These are phyloP conservation scores for Mortierella sp. DNA, from an alignment of 371 early-diverging fungal species.

Conservation along the genomic window DNA sequence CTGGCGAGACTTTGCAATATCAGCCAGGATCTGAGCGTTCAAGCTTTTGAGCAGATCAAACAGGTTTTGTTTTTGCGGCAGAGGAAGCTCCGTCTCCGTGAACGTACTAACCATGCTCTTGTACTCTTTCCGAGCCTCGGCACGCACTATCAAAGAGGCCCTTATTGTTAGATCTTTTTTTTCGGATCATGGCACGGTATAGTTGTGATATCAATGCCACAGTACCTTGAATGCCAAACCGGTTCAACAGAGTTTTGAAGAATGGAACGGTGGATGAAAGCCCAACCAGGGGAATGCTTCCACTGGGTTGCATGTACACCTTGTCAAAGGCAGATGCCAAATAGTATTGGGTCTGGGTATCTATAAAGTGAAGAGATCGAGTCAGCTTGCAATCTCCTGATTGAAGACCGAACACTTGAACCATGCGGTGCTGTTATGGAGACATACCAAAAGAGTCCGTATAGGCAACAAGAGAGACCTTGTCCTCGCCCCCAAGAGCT, in stretches of 20 bases:
- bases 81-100: slow-evolving; percentile 59
- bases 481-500: slow-evolving; percentile 55
- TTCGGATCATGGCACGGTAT: too few relatives aligned
- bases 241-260: slow-evolving; percentile 60
- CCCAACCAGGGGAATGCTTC: slow-evolving; percentile 63
- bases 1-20: slow-evolving; percentile 57
- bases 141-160: slow-evolving; percentile 29
- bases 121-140: slow-evolving; percentile 61
- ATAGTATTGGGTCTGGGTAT: slow-evolving; percentile 65
- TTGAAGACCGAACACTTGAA: too few relatives aligned
- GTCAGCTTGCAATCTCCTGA: too few relatives aligned
- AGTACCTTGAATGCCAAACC: slow-evolving; percentile 58
- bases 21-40: slow-evolving; percentile 56
- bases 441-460: slow-evolving; percentile 63
- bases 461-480: slow-evolving; percentile 58
- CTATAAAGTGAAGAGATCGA: slow-evolving; percentile 19
- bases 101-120: slow-evolving; percentile 61
- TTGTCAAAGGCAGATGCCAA: slow-evolving; percentile 68
- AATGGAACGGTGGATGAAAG: slow-evolving; percentile 57
- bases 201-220: not conserved
- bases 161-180: not conserved
- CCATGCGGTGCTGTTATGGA: too few relatives aligned
- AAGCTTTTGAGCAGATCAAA: slow-evolving; percentile 56
- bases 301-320: slow-evolving; percentile 66
- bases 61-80: slow-evolving; percentile 61